Conservation (phyloP, 495 filamentous ascomycete species). For the Podospora pseudocomata region DNA sequence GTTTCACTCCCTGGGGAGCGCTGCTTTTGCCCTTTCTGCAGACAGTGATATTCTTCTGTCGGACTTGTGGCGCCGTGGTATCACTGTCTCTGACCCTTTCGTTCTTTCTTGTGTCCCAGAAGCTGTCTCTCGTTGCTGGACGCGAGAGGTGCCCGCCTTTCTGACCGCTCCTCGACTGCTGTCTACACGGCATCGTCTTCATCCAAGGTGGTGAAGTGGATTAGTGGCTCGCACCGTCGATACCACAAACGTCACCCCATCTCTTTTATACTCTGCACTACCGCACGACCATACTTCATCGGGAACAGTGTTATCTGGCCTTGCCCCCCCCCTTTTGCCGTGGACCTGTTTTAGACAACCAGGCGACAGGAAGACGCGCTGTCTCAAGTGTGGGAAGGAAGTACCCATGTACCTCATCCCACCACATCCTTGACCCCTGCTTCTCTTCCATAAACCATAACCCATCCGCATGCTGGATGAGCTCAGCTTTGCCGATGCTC, state of each 20-base stretch:
- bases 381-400: not conserved
- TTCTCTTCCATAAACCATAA: not conserved
- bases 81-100: not conserved
- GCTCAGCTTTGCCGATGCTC: constrained; percentile 24
- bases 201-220: not conserved
- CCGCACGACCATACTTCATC: not conserved
- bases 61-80: not conserved
- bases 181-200: no score
- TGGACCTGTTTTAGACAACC: no score
- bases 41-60: not conserved
- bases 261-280: not conserved
- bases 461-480: constrained; percentile 11
- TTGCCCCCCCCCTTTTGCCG: no score
- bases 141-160: not conserved
- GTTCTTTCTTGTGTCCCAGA: not conserved
- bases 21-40: not conserved
- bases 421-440: not conserved
- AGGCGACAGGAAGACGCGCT: not conserved
- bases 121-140: not conserved
- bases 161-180: not conserved
- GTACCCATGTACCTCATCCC: not conserved
- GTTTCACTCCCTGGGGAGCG: constrained; percentile 13
- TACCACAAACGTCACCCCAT: not conserved
- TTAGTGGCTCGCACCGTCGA: not conserved
- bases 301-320: not conserved